Base-by-base conservation (phyloP, 169 alveolate genomes). In the Besnoitia besnoiti region DNA sequence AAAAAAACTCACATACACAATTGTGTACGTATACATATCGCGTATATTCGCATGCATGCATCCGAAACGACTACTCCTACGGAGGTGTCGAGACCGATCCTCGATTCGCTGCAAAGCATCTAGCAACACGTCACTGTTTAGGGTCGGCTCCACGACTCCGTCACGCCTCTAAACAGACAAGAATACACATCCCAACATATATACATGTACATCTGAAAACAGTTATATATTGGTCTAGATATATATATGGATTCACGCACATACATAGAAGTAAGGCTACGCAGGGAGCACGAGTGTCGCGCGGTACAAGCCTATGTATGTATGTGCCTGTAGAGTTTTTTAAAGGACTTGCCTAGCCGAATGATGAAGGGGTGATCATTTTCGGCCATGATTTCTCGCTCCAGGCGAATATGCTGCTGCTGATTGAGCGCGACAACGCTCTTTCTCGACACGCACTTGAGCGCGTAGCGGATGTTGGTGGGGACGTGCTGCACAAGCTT, bases 321-420 rank as follows among this genome's bases (percentile, higher is more conserved):
- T 27, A 30, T 12, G 27, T 24, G 27, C 16, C 7, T 27, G 89
- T 21, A 35, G 7, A 30, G 67, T 35, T 14, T 21, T n/a, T n/a
- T n/a, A n/a, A n/a, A n/a, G n/a, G n/a, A 39, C 95, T 0, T 87
- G 96, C 97, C 97, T 37, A 98, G 93, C 62, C 97, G 96, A 2
- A 98, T 92, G 87, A 98, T 98, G 91, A 98, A 98, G 39, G 99
- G 99, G 94, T 98, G 99, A 90, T 98, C 99, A 92, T 98, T 97
- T 89, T 97, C 98, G 35, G 99, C 98, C 95, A 98, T 95, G 30
- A 98, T 98, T 92, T 97, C 98, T 85, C 99, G 92, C 85, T 98
- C 99, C 85, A 97, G 93, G 47, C 95, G 97, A 40, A 98, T 96
- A 91, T 97, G 97, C 51, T 95, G 96, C 85, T 98, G 98, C 89